Base-by-base conservation (phyloP, 2,329 filamentous ascomycete genomes). In the Trichoderma atrobrunneum region DNA sequence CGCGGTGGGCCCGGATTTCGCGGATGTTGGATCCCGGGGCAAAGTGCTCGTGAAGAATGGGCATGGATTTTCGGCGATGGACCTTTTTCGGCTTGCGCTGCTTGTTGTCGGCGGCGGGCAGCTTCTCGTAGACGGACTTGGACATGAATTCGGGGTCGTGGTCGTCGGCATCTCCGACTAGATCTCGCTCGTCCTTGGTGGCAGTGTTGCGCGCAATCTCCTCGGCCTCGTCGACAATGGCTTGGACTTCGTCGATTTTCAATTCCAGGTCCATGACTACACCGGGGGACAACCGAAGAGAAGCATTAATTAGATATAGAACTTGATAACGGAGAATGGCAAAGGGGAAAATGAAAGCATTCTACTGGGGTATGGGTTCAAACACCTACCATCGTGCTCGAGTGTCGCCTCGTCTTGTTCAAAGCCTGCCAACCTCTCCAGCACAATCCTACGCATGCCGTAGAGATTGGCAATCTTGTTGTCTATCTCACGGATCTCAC, bases 401-500 rank as follows among this genome's bases (percentile, higher is more conserved):
- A 98, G 84, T 73, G 97, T 85, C 51, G 92, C 89, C 82, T 99
- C 96, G 78, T 98, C 95, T 80, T 95, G 91, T 82, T 99, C 96
- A 73, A 98, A 84, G 2, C 88, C 89, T 1, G 95, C 95, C 75
- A 99, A 82, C 74, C 96, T 88, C 70, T 98, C 94, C 72, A 99
- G 82, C 60, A 98, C 92, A 73, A 98, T 97, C 79, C 91, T 92
- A 75, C 96, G 91, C 94, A 98, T 98, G 74, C 90, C 93, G 76
- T 94, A 92, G 70, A 99, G 85, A 81, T 98, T 98, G 73, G 93
- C 90, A 74, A 99, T 95, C 82, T 98, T 99, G 83, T 92, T 95
- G 83, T 99, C 96, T 73, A 99, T 97, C 79, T 99, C 96, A 73
- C 91, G 90, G 72, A 99, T 98, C 82, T 99, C 96, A 74, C 93